Percentiles rank a stretch among this genome's conserved stretches.
phyloP scores from a whole-genome alignment of 495 filamentous ascomycete species.

The Cudoniella acicularis region DNA sequence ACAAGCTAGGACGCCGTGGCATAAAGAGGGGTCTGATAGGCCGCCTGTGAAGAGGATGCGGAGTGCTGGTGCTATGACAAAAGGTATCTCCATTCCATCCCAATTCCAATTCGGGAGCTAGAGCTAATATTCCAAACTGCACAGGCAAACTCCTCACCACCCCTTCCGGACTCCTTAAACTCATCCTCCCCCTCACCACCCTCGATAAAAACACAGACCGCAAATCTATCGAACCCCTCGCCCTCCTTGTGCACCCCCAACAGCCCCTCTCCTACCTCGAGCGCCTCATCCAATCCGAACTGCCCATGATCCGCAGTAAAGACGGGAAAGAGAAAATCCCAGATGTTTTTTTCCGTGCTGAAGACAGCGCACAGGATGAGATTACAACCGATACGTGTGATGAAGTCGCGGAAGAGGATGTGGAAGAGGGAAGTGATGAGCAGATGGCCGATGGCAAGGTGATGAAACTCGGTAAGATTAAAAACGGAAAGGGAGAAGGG shows the following conservation, averaged over 20 bases:
- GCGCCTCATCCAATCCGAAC: conserved; percentile 82
- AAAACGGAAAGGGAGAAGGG: conserved; percentile 7
- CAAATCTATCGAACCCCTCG: conserved; percentile 73
- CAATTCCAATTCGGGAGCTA: conserved; percentile 55
- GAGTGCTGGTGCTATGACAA: conserved; percentile 27
- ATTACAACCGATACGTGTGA: conserved; percentile 29
- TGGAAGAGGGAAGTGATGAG: conserved; percentile 33
- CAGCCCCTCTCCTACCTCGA: conserved; percentile 93
- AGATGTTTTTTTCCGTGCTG: conserved; percentile 73
- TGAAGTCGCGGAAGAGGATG: conserved; percentile 32
- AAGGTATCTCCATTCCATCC: conserved; percentile 37
- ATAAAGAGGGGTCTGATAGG: conserved; percentile 59
- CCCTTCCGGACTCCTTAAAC: conserved; percentile 82
- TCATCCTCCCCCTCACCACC: conserved; percentile 76
- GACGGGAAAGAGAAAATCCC: conserved; percentile 63
- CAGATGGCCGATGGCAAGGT: conserved; percentile 47
- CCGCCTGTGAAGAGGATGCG: conserved; percentile 45
- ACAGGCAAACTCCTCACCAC: conserved; percentile 89
- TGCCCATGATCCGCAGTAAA: conserved; percentile 64
- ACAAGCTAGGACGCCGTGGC: conserved; percentile 59
- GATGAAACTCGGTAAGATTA: conserved; percentile 43
- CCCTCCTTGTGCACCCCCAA: conserved; percentile 85
- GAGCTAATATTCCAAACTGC: background rate
- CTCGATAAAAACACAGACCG: conserved; percentile 44
- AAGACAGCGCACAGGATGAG: conserved; percentile 64